Conservation (phyloP, 352 stramenopile genomes). For the Phytopythium chamaehyphon region DNA sequence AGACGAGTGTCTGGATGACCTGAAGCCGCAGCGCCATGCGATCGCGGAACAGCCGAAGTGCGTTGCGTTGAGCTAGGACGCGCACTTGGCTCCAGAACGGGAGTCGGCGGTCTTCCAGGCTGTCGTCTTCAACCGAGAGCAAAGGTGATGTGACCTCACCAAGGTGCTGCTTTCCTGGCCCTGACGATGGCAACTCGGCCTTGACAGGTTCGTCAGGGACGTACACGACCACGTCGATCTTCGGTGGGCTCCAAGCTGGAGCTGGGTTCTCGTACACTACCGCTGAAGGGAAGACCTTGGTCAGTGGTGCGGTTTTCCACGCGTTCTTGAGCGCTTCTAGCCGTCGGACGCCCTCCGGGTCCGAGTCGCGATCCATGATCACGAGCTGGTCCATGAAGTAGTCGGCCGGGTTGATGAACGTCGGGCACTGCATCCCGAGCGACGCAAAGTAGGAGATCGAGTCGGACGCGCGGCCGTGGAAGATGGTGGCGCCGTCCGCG, state of each 20-base stretch:
- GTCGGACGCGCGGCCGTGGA: constrained; percentile 29
- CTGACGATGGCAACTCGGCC: too few species aligned
- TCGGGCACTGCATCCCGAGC: constrained; percentile 30
- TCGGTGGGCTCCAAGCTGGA: background rate
- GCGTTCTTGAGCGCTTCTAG: constrained; percentile 10
- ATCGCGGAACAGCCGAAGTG: constrained; percentile 38
- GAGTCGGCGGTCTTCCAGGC: constrained; percentile 20
- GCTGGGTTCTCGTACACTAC: background rate
- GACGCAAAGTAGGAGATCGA: constrained; percentile 34
- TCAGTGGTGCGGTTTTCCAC: constrained; percentile 3
- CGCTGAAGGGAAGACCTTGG: background rate
- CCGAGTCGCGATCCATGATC: constrained; percentile 35
- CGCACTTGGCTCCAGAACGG: constrained; percentile 28
- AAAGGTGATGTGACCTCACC: background rate
- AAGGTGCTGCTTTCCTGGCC: background rate
- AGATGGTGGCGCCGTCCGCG: constrained; percentile 35
- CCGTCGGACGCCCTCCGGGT: constrained; percentile 16
- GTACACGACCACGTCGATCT: constrained; percentile 10
- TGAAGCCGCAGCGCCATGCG: constrained; percentile 27
- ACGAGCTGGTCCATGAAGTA: constrained; percentile 55
- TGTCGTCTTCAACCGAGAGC: background rate
- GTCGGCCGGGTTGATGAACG: constrained; percentile 45
- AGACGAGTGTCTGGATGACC: constrained; percentile 34
- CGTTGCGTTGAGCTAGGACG: constrained; percentile 39
- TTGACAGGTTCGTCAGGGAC: constrained; percentile 11